Evolutionary conservation across 2,329 filamentous ascomycete genomes (phyloP), one percentile per base, ranked within the genome.

Genomic region (Alternaria arborescens): DNA sequence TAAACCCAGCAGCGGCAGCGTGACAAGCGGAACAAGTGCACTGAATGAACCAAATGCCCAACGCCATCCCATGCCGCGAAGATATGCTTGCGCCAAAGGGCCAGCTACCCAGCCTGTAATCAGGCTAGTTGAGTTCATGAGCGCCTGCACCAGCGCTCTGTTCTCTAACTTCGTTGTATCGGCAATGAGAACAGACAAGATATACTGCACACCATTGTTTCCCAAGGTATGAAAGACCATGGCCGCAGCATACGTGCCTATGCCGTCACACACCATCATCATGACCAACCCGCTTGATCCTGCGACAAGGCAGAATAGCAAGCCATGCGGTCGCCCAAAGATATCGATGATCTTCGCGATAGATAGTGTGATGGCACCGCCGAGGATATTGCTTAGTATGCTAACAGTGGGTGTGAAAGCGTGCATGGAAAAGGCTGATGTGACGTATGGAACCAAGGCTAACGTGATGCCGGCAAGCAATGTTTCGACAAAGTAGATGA

Each of bases 31-130:
- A 8, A 88, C 79, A 58, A 91, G 81, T 60, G 91, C 88, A 36
- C 85, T 80, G 73, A 89, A 91, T 68, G 84, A 82, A 20, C 88
- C 89, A 70, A 88, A 91, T 1, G 82, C 87, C 89, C 89, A 92
- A 34, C 87, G 83, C 85, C 86, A 91, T 2, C 83, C 80, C 3
- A 83, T 79, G 0, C 82, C 75, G 1, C 51, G 26, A 55, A 89
- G 84, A 3, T 80, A 82, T 0, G 20, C n/a, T 5, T 52, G 18
- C 1, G 71, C 58, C 0, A 72, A 40, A 2, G 72, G 69, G 2
- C 69, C 69, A 8, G 42, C 64, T 1, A 71, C 18, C 65, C 70
- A 74, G 12, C 42, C 32, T 0, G 69, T 74, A 24, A 70, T 65
- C 2, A 73, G 48, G n/a, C 59, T 62, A 0, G 70, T 54, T 1